Base-by-base conservation (phyloP, 805 yeast genomes). In the Myxozyma kluyveri region DNA sequence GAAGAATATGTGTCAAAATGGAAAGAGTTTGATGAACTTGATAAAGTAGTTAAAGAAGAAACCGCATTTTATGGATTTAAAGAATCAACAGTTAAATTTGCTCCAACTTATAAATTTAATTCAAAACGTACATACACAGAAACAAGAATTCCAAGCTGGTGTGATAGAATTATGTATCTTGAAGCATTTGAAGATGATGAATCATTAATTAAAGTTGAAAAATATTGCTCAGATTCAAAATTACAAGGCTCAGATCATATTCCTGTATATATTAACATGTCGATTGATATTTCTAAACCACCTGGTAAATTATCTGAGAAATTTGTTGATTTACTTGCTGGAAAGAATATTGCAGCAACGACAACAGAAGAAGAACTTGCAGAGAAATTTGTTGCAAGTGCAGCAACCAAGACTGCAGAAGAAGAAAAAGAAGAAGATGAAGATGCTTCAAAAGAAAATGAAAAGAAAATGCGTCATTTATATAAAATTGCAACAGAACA, bases 71-170 rank as follows among this genome's bases (percentile, higher is more conserved):
- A 72, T 55, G 88, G 88, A 0, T 84, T 89, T 60, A 65, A 71
- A 1, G 98, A 90, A 68, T 40, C 81, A 0, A 64, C 70, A n/a
- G 75, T 90, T 14, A 61, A 61, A 0, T 90, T 90, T 65, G 72
- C 71, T n/a, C 96, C 96, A 9, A 86, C 95, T 0, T 90, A 84
- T 72, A 90, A 90, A 68, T 86, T 73, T 65, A 73, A 82, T 0
- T 31, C 39, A 10, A 46, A 57, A 2, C 74, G 75, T n/a, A 67
- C 69, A 7, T 86, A 79, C 65, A 78, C 79, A 54, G 38, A 65
- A 1, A 82, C 81, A 59, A 73, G 96, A 49, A 70, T 72, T 1
- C 95, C 96, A 0, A 83, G 95, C 4, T 90, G 96, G 95, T 89
- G 96, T 68, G 98, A 90, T 65, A 70, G 98, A 47, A 78, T 90